phyloP scores from a whole-genome alignment of 192 early-diverging fungal species.

The Podila minutissima region DNA sequence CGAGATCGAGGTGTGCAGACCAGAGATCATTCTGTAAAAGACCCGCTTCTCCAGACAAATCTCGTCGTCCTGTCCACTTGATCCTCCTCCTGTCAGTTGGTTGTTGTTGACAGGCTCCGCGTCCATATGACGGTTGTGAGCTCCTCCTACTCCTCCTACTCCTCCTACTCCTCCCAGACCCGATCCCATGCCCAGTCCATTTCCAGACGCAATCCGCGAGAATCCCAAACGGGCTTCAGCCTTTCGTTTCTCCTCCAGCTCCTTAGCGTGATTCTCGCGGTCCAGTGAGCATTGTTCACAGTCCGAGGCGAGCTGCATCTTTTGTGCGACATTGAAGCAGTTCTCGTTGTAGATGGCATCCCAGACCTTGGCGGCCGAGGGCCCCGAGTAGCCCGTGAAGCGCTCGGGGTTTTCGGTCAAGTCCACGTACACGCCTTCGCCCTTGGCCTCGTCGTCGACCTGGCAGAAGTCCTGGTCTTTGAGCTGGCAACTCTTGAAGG shows the following conservation, averaged over 20 bases:
- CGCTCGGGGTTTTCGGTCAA: slow-evolving; percentile 92
- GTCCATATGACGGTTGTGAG: background rate
- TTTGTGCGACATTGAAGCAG: slow-evolving; percentile 83
- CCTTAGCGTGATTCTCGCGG: slow-evolving; percentile 45
- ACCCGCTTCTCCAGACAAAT: slow-evolving; percentile 83
- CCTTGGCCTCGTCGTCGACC: slow-evolving; percentile 80
- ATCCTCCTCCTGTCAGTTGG: slow-evolving; percentile 6
- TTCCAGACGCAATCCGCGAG: background rate
- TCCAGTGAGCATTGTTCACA: slow-evolving; percentile 55
- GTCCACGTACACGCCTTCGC: slow-evolving; percentile 86
- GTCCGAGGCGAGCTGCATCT: slow-evolving; percentile 59
- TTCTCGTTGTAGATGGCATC: slow-evolving; percentile 94
- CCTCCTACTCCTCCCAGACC: background rate
- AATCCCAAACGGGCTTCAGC: slow-evolving; percentile 18
- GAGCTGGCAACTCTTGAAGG: slow-evolving; percentile 66
- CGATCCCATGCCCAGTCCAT: background rate
- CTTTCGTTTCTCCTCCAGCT: slow-evolving; percentile 56
- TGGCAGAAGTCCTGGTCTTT: slow-evolving; percentile 89
- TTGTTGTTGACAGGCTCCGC: background rate
- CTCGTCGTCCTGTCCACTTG: slow-evolving; percentile 47
- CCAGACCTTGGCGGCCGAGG: slow-evolving; percentile 91
- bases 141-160: no score
- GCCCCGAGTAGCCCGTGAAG: slow-evolving; percentile 95
- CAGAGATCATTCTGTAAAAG: slow-evolving; percentile 76
- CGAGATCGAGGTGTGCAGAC: slow-evolving; percentile 94